Base-by-base conservation (phyloP, 805 yeast genomes). In the Torulaspora microellipsoides region DNA sequence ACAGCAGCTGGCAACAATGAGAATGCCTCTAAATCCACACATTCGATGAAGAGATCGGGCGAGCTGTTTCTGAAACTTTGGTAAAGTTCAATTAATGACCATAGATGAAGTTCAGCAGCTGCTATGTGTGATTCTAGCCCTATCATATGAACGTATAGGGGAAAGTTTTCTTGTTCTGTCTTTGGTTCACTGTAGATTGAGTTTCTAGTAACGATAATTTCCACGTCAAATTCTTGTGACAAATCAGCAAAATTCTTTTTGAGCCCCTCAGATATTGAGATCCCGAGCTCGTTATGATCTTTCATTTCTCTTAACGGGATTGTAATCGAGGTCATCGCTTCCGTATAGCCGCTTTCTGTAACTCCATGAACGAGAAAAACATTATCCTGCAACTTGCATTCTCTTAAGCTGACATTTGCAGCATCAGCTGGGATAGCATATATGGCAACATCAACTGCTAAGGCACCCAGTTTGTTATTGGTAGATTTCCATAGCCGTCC, bases 1-100 rank as follows among this genome's bases (percentile, higher is more conserved):
- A 49, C 44, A 17, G 50, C 46, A 11, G 45, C 38, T 8, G 66
- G 63, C 17, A 61, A 33, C 2, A 54, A 33, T 12, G 63, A 52
- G 15, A 41, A 35, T 5, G 61, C 50, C 11, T 49, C 51, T 23
- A 62, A 25, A n/a, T 48, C 49, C 12, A 59, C 34, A 31, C 38
- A 45, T 40, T 57, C 53, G 12, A 59, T 43, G 25, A 58, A 43
- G n/a, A 43, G 29, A 10, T 44, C 31, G 6, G 49, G 27, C 11
- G 31, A 33, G 4, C 37, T 37, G 12, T 15, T 15, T 23, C 27
- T 23, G 7, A 40, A 37, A 29, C 34, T 31, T 10, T 36, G 44
- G n/a, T 49, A 38, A 13, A 52, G 29, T 14, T 53, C 49, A 7
- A 54, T 10, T 8, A 57, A 30, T 3, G 58, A 49, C 13, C 36